Percentiles rank a stretch among this genome's conserved stretches.
Evolutionary conservation across 163 green algal genomes (phyloP).

Genomic region (Scenedesmus sp.): DNA sequence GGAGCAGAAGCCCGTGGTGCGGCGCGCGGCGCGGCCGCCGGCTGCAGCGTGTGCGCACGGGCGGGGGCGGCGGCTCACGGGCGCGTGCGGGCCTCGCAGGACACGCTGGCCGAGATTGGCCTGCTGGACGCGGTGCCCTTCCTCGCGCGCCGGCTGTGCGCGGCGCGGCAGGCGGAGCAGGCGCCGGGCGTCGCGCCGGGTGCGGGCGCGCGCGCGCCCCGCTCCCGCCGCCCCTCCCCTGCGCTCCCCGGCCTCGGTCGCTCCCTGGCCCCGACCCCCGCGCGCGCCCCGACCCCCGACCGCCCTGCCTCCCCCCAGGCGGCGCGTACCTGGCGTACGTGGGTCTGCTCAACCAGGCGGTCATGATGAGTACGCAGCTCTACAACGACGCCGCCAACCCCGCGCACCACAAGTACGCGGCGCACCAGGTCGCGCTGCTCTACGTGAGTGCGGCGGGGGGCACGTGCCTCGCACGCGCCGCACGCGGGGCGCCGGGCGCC

Average conservation of each 20-base stretch:
- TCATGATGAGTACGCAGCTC: slow-evolving; percentile 74
- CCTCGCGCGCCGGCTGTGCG: slow-evolving; percentile 36
- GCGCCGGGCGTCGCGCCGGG: no score
- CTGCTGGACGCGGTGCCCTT: slow-evolving; percentile 65
- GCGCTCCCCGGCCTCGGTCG: background rate
- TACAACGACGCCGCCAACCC: slow-evolving; percentile 63
- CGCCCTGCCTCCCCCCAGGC: slow-evolving; percentile 39
- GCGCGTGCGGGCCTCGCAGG: no score
- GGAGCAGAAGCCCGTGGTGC: slow-evolving; percentile 49
- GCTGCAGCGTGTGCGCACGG: no score
- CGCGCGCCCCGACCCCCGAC: background rate
- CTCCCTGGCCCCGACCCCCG: background rate
- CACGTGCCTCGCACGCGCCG: no score
- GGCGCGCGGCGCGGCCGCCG: background rate
- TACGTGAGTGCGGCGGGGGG: slow-evolving; percentile 67
- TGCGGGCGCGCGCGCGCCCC: no score
- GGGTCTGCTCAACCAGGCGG: slow-evolving; percentile 57
- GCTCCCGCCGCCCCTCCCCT: background rate
- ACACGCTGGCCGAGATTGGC: slow-evolving; percentile 54
- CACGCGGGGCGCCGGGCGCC: no score
- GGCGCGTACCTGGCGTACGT: slow-evolving; percentile 59
- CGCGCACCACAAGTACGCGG: slow-evolving; percentile 69
- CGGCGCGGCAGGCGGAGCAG: slow-evolving; percentile 14
- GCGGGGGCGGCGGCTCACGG: no score
- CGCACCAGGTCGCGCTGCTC: slow-evolving; percentile 72